phyloP scores from a whole-genome alignment of 2,329 filamentous ascomycete species.

The Aspergillus ochraceoroseus region DNA sequence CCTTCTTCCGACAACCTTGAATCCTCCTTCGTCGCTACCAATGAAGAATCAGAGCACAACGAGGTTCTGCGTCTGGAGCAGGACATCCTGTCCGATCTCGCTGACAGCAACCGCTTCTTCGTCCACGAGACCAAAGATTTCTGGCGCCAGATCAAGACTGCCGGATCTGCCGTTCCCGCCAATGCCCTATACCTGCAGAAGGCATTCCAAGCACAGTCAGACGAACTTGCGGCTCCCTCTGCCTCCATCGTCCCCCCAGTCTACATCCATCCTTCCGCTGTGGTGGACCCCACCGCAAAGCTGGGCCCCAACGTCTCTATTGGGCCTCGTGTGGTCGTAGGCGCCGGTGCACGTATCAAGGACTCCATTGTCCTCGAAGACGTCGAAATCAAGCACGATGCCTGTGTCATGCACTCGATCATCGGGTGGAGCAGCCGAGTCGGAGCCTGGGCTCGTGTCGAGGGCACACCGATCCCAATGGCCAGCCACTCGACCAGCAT shows the following conservation, averaged over 20 bases:
- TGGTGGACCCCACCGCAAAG: constrained; percentile 90
- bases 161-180: constrained; percentile 90
- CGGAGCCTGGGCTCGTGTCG: constrained; percentile 95
- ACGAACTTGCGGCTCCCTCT: constrained; percentile 76
- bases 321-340: constrained; percentile 78
- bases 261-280: constrained; percentile 88
- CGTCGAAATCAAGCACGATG: constrained; percentile 91
- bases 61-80: constrained; percentile 93
- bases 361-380: constrained; percentile 95
- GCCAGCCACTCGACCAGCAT: constrained; percentile 89
- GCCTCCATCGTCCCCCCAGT: constrained; percentile 87
- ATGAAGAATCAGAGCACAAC: constrained; percentile 70
- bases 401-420: constrained; percentile 91
- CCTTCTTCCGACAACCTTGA: constrained; percentile 92
- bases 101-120: constrained; percentile 96
- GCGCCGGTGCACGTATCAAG: constrained; percentile 85
- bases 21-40: constrained; percentile 58
- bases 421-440: constrained; percentile 96
- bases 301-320: constrained; percentile 95
- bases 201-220: constrained; percentile 75
- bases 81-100: constrained; percentile 90
- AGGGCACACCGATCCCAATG: constrained; percentile 84
- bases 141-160: constrained; percentile 99
- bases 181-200: constrained; percentile 96
- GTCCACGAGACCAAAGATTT: constrained; percentile 99